These are phyloP conservation scores for Dictyostelium brefeldianum DNA, from an alignment of 78 protist species.

Conservation along the genomic window DNA sequence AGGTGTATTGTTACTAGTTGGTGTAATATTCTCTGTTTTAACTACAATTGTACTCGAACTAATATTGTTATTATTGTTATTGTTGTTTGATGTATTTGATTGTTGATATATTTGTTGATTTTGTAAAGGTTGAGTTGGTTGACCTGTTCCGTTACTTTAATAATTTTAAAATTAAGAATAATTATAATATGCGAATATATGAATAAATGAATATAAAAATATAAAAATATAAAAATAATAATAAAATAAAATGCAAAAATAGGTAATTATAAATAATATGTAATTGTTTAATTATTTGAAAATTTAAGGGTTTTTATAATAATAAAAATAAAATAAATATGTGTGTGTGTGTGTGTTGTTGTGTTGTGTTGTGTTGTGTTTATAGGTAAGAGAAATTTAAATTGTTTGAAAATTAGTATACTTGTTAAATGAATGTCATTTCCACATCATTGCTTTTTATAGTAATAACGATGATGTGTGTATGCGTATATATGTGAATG, in stretches of 20 bases:
- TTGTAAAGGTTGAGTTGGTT: neutral
- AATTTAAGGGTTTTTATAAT: no score
- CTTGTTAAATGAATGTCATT: no score
- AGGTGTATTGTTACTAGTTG: neutral
- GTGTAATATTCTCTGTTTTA: neutral
- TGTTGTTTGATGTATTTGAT: neutral
- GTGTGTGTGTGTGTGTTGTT: no score
- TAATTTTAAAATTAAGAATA: neutral
- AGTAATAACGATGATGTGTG: no score
- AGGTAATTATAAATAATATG: neutral
- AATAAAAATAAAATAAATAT: no score
- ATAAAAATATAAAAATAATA: conserved; percentile 4
- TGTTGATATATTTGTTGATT: neutral
- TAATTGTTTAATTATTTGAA: neutral
- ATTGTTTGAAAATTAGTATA: no score
- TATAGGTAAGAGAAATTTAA: no score
- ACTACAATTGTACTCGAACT: neutral
- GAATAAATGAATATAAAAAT: neutral
- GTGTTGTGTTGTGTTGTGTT: no score
- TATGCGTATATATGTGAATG: no score
- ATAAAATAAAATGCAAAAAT: neutral
- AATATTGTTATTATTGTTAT: neutral
- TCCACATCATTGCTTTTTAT: no score
- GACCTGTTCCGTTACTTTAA: neutral
- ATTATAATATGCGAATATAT: neutral